Evolutionary conservation across 805 yeast species (phyloP), one percentile per base, ranked within the genome.

Genomic region (Blastobotrys americana): DNA sequence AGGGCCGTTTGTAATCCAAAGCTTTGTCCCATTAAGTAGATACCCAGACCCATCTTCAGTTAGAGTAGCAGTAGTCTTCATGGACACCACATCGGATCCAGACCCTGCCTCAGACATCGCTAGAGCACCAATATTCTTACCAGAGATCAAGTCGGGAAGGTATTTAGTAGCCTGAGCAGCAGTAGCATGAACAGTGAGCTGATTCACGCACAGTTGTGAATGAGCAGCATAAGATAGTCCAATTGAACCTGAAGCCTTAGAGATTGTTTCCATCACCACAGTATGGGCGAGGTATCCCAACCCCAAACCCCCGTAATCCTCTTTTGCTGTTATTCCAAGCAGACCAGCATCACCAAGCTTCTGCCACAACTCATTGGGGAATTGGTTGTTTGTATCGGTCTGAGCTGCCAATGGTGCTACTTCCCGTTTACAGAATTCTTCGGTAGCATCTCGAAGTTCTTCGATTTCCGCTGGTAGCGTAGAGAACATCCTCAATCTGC

Each of bases 1-100:
- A 2, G 64, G 64, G 4, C 64, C 64, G 44, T 59, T 59, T 41
- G 64, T 59, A 52, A 59, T 59, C 64, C 64, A 59, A 56, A 59
- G 54, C 46, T 59, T 59, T 34, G 63, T 49, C 6, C 64, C 64
- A 42, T 57, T 59, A 31, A 59, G 46, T 3, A 54, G 27, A 42
- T 54, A 59, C 10, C 60, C 60, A 4, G 55, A 50, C 15, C 57
- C 58, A 20, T 55, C 62, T 34, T 56, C 56, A 22, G 58, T 51
- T 33, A 40, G 47, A 28, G 41, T 47, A 42, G 64, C 64, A 10
- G 55, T 49, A 18, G 64, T 59, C 45, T 55, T 55, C 64, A 59
- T 59, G 39, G 55, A 46, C 4, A 59, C 63, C 2, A 59, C 64
- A 35, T 59, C 64, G 9, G 61, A 56, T 16, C 64, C 64, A 1